phyloP scores from a whole-genome alignment of 495 filamentous ascomycete species.

The Endocarpon pusillum region DNA sequence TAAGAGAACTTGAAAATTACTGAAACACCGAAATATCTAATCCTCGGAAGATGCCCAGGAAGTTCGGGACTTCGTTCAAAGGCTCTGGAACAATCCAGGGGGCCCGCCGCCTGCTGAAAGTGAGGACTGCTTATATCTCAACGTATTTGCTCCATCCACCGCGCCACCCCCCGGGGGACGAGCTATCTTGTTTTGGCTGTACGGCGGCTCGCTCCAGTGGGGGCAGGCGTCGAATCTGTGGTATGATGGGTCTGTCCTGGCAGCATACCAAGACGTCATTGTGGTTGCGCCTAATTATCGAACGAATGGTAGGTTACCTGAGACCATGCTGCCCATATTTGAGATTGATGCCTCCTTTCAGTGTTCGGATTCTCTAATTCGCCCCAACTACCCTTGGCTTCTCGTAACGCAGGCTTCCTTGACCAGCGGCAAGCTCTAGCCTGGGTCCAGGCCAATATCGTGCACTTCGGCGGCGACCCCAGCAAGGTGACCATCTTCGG shows the following conservation, averaged over 20 bases:
- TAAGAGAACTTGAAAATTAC: not conserved
- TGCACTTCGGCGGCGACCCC: conserved; percentile 36
- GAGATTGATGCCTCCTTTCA: conserved; percentile 14
- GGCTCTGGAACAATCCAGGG: not conserved
- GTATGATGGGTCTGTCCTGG: conserved; percentile 1
- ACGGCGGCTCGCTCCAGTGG: conserved; percentile 13
- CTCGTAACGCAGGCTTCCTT: conserved; percentile 18
- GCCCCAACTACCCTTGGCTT: not conserved
- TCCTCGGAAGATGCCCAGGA: not conserved
- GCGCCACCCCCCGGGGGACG: conserved; percentile 11
- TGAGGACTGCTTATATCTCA: conserved; percentile 24
- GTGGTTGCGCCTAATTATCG: conserved; percentile 1
- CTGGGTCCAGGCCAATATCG: conserved; percentile 40
- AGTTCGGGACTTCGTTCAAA: not conserved
- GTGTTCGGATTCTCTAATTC: conserved; percentile 1
- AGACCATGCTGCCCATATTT: conserved; percentile 44
- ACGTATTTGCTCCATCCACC: conserved; percentile 20
- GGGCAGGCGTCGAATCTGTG: conserved; percentile 6
- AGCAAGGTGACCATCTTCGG: conserved; percentile 58
- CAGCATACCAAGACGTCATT: conserved; percentile 5
- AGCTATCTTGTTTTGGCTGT: conserved; percentile 18
- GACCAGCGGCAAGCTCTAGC: conserved; percentile 34
- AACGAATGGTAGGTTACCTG: conserved; percentile 13
- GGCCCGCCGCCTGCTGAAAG: not conserved
- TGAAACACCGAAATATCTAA: not conserved